Base-by-base conservation (phyloP, 2,329 filamentous ascomycete genomes). In the Coniochaeta sp. region DNA sequence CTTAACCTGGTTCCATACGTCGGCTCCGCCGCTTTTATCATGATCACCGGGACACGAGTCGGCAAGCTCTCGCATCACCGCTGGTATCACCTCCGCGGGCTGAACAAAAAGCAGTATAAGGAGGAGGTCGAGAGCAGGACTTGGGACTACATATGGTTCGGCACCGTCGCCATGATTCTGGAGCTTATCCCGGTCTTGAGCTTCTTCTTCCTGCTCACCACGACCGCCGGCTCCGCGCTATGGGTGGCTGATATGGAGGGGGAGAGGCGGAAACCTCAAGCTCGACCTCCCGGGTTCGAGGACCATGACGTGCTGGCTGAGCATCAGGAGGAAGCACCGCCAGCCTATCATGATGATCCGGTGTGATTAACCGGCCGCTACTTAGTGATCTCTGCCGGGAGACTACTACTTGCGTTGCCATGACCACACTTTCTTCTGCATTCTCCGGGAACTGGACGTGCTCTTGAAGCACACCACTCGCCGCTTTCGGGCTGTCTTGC, bases 81-180 rank as follows among this genome's bases (percentile, higher is more conserved):
- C 53, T 96, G 94, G 76, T 96, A 91, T 65, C 82, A 91, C 61
- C 74, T 99, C 48, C 77, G 85, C 35, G 88, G 85, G 0, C 76
- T 95, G 57, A 79, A 79, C 35, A 90, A 85, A 66, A 83, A 86
- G 60, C 81, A 95, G 63, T 78, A 83, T 56, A 89, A 89, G 61
- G 73, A 73, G 26, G 89, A 87, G 60, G 80, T 92, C 26, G 77
- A 77, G 53, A 74, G 74, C 40, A 78, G 86, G 50, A 75, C 81
- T 55, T 88, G 89, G 81, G 88, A 94, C 53, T 97, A 96, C 65
- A 85, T 90, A 13, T 95, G 89, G 89, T 96, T 97, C 63, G 94
- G 94, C 14, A 89, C 87, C 1, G 77, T 94, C 4, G 89, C 91
- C 48, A 82, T 96, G 72, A 67, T 90, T 6, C 70, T 97, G 26